Base-by-base conservation (phyloP, 805 yeast genomes). In the Yarrowia divulgata region DNA sequence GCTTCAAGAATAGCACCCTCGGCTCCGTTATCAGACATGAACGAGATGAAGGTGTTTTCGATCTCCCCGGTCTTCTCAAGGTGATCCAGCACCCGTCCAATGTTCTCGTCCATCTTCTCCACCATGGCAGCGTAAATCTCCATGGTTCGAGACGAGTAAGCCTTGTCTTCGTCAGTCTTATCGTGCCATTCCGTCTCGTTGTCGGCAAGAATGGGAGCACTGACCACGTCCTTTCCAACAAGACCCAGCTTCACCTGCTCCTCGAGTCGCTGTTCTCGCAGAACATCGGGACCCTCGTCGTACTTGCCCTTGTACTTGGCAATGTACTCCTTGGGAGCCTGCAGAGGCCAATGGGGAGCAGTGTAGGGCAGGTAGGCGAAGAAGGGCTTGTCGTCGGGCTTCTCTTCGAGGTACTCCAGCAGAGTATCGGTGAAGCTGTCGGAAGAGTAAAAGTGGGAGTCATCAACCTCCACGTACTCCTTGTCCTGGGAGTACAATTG, bases 331-430 rank as follows among this genome's bases (percentile, higher is more conserved):
- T 75, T 75, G n/a, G 88, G 88, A 0, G 89, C 89, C 75, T 85
- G 89, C 73, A 81, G 81, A 16, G 89, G 89, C 88, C 89, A 86
- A 73, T 86, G 89, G 2, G 89, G 89, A 0, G 89, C 88, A 6
- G 88, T 85, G 71, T 83, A 86, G 13, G 89, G 86, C 70, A 86
- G 77, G 29, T 79, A 75, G 2, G 87, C 85, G 68, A 85, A 83
- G 70, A 84, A 86, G 13, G 89, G 89, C 72, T 83, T 77, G 4
- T 71, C 68, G 3, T 74, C 72, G 7, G 74, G 71, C 66, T 48
- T 42, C 35, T 71, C 73, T 9, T 70, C 58, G 67, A 82, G 73
- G 50, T 75, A 81, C 42, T 79, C 81, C 40, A 85, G 69, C 13
- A 79, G 81, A 71, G 79, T 82, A 60, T 79, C 80, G 14, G 87